phyloP scores from a whole-genome alignment of 371 early-diverging fungal genomes.

The Neoconidiobolus thromboides region DNA sequence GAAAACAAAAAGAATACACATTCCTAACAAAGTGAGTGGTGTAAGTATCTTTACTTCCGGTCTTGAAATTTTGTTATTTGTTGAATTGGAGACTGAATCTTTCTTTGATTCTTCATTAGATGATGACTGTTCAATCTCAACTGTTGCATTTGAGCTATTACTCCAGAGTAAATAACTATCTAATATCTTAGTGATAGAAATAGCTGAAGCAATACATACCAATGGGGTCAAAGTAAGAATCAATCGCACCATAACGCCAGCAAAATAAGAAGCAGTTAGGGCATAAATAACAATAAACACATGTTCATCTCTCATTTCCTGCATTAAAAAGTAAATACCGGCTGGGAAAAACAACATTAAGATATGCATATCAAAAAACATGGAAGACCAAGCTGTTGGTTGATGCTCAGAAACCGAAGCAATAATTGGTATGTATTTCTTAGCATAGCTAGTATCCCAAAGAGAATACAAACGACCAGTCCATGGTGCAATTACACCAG shows the following conservation, averaged over 20 bases:
- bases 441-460: conserved; percentile 97
- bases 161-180: conserved; percentile 42
- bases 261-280: conserved; percentile 92
- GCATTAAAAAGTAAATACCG: conserved; percentile 91
- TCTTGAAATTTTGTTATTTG: not conserved
- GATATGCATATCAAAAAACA: conserved; percentile 94
- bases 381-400: conserved; percentile 97
- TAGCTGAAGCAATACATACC: conserved; percentile 85
- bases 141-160: conserved; percentile 1
- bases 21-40: conserved; percentile 27
- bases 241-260: conserved; percentile 98
- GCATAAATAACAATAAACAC: conserved; percentile 92
- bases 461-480: conserved; percentile 97
- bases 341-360: conserved; percentile 90
- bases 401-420: conserved; percentile 99
- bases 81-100: conserved; percentile 1
- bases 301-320: conserved; percentile 77
- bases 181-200: conserved; percentile 69
- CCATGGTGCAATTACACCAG: conserved; percentile 90
- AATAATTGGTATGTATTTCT: conserved; percentile 96
- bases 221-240: conserved; percentile 95
- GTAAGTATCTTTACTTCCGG: not conserved
- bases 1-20: conserved; percentile 69
- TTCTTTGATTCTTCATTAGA: conserved; percentile 10
- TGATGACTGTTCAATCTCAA: conserved; percentile 6